Evolutionary conservation across 257 asterid genomes (phyloP), one percentile per base, ranked within the genome.

Genomic region (Nicotiana paniculata): DNA sequence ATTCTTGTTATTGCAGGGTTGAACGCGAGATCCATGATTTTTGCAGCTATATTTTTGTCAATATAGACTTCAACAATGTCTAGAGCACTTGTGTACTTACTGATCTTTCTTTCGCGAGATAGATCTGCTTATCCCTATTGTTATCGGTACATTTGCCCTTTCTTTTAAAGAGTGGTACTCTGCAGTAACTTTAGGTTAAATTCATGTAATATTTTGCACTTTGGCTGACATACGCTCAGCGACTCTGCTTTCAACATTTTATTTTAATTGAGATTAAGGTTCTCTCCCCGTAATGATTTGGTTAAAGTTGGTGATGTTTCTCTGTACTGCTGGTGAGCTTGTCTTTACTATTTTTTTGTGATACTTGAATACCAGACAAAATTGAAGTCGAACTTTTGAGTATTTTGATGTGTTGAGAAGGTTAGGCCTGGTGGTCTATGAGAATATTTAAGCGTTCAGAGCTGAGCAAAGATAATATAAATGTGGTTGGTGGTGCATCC

Each of bases 1-100:
- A n/a, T 64, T 81, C 68, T 84, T 78, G 6, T 82, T 24, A 17
- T 63, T 80, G 57, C 89, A 91, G 94, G 86, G 89, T 79, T 89
- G 80, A 86, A 68, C 54, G 55, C 58, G 82, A 64, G 61, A 33
- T 67, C 69, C 69, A 59, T 82, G 88, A 82, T 79, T 85, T 87
- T 85, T 75, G 82, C 81, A 63, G 80, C 81, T 77, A 65, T 79
- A 62, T 77, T 85, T 85, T 86, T 65, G 39, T 75, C 83, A 58
- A 72, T 85, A 85, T 58, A 88, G 88, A 85, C 57, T 58, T 83
- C 83, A 46, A 72, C 81, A 55, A 68, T 86, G 79, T 78, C 59
- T 77, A 81, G 51, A 64, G 62, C 77, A 69, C 81, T 76, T 54
- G 5, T 81, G 81, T 77, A 57, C 65, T 66, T 77, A 28, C 75